A percentile compares a stretch with the other conserved stretches of the same genome.
These are phyloP conservation scores for Cnidoscolus chayamansa DNA, from an alignment of 441 rosid genomes.

Conservation along the genomic window DNA sequence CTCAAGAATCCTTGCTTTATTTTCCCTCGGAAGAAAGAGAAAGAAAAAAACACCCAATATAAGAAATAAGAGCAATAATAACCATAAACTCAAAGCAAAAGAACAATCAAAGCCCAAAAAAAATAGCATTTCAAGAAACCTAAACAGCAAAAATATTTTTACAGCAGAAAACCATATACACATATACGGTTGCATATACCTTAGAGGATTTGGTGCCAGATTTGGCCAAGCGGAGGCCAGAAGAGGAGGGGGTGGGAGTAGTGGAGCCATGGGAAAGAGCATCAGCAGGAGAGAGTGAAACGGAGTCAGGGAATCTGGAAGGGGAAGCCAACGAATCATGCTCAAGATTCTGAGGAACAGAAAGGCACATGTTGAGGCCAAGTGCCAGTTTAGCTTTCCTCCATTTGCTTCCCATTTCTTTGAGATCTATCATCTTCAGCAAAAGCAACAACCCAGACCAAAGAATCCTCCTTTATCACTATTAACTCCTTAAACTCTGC, in stretches of 20 bases:
- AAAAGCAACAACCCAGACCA: neutral
- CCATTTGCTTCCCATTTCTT: slow-evolving; percentile 56
- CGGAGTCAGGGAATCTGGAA: slow-evolving; percentile 45
- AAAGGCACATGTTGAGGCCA: slow-evolving; percentile 65
- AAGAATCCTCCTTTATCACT: neutral
- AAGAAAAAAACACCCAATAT: neutral
- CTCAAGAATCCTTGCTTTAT: too few relatives aligned
- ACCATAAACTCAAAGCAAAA: neutral
- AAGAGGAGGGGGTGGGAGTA: slow-evolving; percentile 62
- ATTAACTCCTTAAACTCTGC: neutral
- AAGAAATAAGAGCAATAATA: neutral
- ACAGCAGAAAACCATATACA: neutral
- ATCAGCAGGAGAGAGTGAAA: slow-evolving; percentile 35
- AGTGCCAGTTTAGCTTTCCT: slow-evolving; percentile 73
- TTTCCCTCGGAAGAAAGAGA: too few relatives aligned
- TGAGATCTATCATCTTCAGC: slow-evolving; percentile 18
- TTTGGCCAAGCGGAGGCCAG: slow-evolving; percentile 55
- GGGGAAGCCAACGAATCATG: slow-evolving; percentile 20
- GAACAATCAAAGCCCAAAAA: too few relatives aligned
- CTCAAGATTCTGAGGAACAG: slow-evolving; percentile 50
- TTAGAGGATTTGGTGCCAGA: slow-evolving; percentile 48
- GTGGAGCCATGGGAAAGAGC: slow-evolving; percentile 23
- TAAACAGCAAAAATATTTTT: neutral
- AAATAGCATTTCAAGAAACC: neutral
- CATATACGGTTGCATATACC: slow-evolving; percentile 32